Evolutionary conservation across 768 basidiomycete species (phyloP).

Genomic region (Mycena leptocephala): DNA sequence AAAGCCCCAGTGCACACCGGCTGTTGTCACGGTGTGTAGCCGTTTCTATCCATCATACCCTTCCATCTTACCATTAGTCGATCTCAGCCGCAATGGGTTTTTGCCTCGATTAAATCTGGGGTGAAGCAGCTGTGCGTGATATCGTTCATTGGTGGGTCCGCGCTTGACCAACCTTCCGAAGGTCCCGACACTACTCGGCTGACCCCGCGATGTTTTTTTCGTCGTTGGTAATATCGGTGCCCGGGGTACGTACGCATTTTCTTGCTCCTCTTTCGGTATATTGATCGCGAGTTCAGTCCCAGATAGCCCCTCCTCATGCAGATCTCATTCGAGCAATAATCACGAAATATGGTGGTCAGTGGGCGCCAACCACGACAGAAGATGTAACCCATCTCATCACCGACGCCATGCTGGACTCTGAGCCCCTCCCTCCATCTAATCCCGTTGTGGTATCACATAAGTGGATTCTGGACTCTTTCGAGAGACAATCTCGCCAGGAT

Average conservation of each 20-base stretch:
- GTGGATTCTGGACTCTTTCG: not conserved
- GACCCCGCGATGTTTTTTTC: slow-evolving; percentile 9
- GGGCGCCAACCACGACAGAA: not conserved
- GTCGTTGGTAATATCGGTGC: not conserved
- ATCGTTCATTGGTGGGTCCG: not conserved
- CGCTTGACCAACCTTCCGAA: not conserved
- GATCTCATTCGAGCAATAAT: not conserved
- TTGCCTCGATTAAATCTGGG: not conserved
- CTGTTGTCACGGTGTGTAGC: not conserved
- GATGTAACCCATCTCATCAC: not conserved
- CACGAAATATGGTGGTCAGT: slow-evolving; percentile 2
- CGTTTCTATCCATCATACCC: not conserved
- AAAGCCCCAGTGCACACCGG: not conserved
- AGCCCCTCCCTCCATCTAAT: not conserved
- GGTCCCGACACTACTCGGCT: not conserved
- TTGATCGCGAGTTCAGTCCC: not conserved
- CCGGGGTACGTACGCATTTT: not conserved
- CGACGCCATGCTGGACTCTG: not conserved
- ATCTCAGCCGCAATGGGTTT: not conserved
- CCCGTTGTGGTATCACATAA: not conserved
- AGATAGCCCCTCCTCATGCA: not conserved
- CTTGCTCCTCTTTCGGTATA: not conserved
- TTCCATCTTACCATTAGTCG: not conserved
- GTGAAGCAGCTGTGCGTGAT: not conserved
- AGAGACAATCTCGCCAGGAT: not conserved